These are phyloP conservation scores for Salix koriyanagi DNA, from an alignment of 345 rosid genomes.

Conservation along the genomic window DNA sequence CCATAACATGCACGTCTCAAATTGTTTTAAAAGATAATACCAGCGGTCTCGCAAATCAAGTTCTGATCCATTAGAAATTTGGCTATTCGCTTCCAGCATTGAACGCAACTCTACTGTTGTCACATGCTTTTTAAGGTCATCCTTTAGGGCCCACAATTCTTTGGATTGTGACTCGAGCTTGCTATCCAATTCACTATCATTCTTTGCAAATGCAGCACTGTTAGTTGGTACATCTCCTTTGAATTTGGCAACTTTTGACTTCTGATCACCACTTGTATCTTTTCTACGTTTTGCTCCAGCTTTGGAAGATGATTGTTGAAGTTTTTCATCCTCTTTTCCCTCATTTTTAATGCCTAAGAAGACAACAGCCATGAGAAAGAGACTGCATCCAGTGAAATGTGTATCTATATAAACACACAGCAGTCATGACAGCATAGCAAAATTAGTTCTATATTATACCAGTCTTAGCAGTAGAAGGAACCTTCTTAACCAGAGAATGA, in stretches of 20 bases:
- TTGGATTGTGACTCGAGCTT: slow-evolving; percentile 72
- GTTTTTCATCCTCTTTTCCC: slow-evolving; percentile 28
- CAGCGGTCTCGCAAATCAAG: slow-evolving; percentile 83
- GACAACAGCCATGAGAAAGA: slow-evolving; percentile 16
- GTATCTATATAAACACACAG: neutral
- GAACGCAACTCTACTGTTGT: slow-evolving; percentile 65
- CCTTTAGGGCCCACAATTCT: slow-evolving; percentile 84
- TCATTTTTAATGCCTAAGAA: slow-evolving; percentile 29
- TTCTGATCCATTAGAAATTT: slow-evolving; percentile 80
- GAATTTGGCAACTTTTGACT: slow-evolving; percentile 51
- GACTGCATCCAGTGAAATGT: neutral
- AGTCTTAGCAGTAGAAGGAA: slow-evolving; percentile 36
- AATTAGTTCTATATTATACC: slow-evolving; percentile 32
- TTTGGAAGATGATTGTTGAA: slow-evolving; percentile 33
- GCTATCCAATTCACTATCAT: slow-evolving; percentile 33
- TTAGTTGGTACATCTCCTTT: slow-evolving; percentile 41
- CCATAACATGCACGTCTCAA: too few species aligned
- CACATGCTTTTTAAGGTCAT: slow-evolving; percentile 73
- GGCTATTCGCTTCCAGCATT: slow-evolving; percentile 73
- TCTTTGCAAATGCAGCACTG: slow-evolving; percentile 26
- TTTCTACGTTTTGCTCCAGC: slow-evolving; percentile 53
- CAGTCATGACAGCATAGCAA: neutral
- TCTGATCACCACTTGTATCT: slow-evolving; percentile 36
- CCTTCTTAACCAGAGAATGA: slow-evolving; percentile 44
- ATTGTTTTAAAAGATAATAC: slow-evolving; percentile 23